Evolutionary conservation across 768 basidiomycete species (phyloP), one percentile per base, ranked within the genome.

Genomic region (Paxillus involutus): DNA sequence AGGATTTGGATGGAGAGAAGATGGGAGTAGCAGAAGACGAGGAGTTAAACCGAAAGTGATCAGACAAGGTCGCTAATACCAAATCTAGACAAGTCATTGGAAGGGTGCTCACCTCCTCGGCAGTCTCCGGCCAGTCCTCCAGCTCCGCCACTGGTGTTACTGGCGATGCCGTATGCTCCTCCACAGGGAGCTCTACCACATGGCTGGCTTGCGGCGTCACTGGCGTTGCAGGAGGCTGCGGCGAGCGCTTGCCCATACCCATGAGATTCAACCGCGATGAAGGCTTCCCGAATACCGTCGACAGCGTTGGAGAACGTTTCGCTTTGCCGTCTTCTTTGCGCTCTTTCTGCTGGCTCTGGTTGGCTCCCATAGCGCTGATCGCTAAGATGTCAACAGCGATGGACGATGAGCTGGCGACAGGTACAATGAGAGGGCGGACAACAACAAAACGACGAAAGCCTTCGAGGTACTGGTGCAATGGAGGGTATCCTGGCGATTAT

Each of bases 211-310:
- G 59, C n/a, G 64, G 60, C 9, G 66, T 60, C 53, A 60, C 60
- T 44, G 70, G 62, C 51, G 64, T 60, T 42, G 69, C 41, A 35
- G 70, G 63, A 1, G 61, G 60, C 26, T 66, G 68, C n/a, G 70
- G 70, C 26, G 70, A 61, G 39, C 64, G 66, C 49, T 35, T 71
- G 0, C 66, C 59, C 39, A 72, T 42, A 8, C 60, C 49, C 29
- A 72, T 59, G 44, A 68, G 44, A 53, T 61, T 67, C 30, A 71
- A 51, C n/a, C 67, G 59, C n/a, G 63, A 63, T 26, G 71, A 41
- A 0, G 62, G 49, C 57, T 68, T 71, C 55, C 59, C 58, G 14
- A 68, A 45, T 44, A 68, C 45, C 45, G 63, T 57, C 19, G 58
- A 39, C 51, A 68, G 49, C 44, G 70, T 62, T 40, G 49, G 47